Base-by-base conservation (phyloP, 345 rosid genomes). In the Sisymbrium irio region DNA sequence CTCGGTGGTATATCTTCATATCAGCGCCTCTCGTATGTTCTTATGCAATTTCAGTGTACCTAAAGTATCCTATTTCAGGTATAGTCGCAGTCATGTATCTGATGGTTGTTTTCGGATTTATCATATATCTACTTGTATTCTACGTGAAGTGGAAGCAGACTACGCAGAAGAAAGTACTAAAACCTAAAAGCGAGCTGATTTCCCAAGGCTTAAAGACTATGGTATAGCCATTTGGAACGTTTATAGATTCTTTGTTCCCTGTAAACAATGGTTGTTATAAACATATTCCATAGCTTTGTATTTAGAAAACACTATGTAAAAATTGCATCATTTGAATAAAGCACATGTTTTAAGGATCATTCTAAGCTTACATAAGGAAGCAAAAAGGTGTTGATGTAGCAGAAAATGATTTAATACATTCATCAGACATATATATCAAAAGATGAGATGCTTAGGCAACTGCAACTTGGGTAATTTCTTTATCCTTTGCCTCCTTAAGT, bases 401-500 rank as follows among this genome's bases (percentile, higher is more conserved):
- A 14, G 25, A 53, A 30, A 27, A 57, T 25, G 33, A 20, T 33
- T 35, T 60, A 22, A 60, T 50, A 61, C 65, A 75, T 53, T 19
- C 65, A 68, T 60, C 56, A 50, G 30, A 20, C n/a, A 49, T 11
- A 11, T 10, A 50, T 20, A 42, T 42, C 47, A 22, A 18, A 25
- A 51, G 32, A 63, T 10, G 6, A 69, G 75, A 69, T 35, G 75
- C 36, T 3, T 73, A 40, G 10, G 79, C 13, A 28, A 46, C 79
- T 35, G 86, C 88, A 53, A 81, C 91, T 79, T 86, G 90, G 39
- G 87, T 77, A 41, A 67, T 82, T 81, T 82, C 86, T 77, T 80
- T 80, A 62, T 68, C 67, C 50, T 65, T 70, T 4, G 76, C 81
- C 72, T 88, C 98, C 89, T 88, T 94, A 71, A 91, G 81, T 71